Base-by-base conservation (phyloP, 2,329 filamentous ascomycete species). In the Diplodia corticola region DNA sequence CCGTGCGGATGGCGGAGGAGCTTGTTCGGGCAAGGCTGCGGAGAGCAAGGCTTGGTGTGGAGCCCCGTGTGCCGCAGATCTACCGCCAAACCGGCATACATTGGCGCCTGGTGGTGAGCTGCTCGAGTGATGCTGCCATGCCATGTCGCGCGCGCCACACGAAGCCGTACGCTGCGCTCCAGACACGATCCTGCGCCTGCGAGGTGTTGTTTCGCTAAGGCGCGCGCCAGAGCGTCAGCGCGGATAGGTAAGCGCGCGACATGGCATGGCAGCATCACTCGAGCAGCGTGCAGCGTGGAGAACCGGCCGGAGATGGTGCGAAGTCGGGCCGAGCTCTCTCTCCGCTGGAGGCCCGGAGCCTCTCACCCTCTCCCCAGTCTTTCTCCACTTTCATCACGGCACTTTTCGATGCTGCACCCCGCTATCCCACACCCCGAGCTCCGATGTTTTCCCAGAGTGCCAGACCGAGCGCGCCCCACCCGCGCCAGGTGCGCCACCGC, bases 331-430 rank as follows among this genome's bases (percentile, higher is more conserved):
- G 57, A n/a, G 24, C 48, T 54, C 28, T 24, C 10, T 20, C 15
- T 17, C 22, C 30, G 57, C 57, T 61, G 57, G 57, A 61, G 57
- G 57, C 57, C 55, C 55, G 55, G 55, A 60, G 40, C 28, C 37
- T 59, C 53, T 60, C n/a, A n/a, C n/a, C 30, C 24, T 13, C 12
- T 33, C 30, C 30, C 30, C 6, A 30, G 3, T 30, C 28, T 5
- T 61, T 61, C 57, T 28, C 57, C 57, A 61, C 57, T 46, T 37
- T 46, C 55, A 46, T 26, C 55, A 46, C 55, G 44, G 24, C n/a
- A 17, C 51, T 33, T 28, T n/a, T 12, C 20, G 3, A 6, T 28
- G 50, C 17, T 48, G 37, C 37, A 46, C 55, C 55, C 37, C 55
- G 55, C 37, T n/a, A 4, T 13, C n/a, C 24, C 55, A 26, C 24